Evolutionary conservation across 1,284 basidiomycete species (phyloP).

Genomic region (Athelia psychrophila): DNA sequence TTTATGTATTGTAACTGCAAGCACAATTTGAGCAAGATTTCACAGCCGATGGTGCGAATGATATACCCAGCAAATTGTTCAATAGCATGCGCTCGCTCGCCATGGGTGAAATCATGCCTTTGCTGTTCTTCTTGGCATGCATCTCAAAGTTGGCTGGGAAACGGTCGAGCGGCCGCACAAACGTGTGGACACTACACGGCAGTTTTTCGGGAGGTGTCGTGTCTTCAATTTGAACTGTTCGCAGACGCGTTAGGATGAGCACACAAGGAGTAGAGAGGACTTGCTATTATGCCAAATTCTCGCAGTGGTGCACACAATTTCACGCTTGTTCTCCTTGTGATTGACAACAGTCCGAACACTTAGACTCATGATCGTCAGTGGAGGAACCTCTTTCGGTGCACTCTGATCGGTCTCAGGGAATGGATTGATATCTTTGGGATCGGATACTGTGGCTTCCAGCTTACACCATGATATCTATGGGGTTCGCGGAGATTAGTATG

Average conservation of each 20-base stretch:
- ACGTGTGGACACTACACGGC: constrained; percentile 82
- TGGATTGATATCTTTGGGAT: constrained; percentile 89
- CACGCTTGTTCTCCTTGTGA: constrained; percentile 90
- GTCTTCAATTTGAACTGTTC: constrained; percentile 82
- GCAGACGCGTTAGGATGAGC: neutral
- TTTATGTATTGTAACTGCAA: constrained; percentile 74
- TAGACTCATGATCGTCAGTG: constrained; percentile 89
- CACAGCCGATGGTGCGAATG: neutral
- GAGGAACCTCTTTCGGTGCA: constrained; percentile 83
- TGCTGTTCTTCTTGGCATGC: constrained; percentile 58
- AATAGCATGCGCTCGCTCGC: constrained; percentile 86
- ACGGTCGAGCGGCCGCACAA: constrained; percentile 89
- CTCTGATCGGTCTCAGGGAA: constrained; percentile 71
- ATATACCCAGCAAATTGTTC: constrained; percentile 73
- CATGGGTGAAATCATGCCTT: constrained; percentile 75
- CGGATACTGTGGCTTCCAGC: constrained; percentile 81
- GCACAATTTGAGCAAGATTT: neutral
- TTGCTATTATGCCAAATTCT: constrained; percentile 88
- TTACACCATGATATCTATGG: constrained; percentile 91
- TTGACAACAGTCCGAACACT: constrained; percentile 93
- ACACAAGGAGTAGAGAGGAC: constrained; percentile 23
- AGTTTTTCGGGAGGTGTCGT: constrained; percentile 85
- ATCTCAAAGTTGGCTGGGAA: constrained; percentile 88
- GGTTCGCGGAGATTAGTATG: neutral
- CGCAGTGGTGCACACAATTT: constrained; percentile 85